Evolutionary conservation across 2,329 filamentous ascomycete genomes (phyloP), one percentile per base, ranked within the genome.

Genomic region (Lecanicillium sp.): DNA sequence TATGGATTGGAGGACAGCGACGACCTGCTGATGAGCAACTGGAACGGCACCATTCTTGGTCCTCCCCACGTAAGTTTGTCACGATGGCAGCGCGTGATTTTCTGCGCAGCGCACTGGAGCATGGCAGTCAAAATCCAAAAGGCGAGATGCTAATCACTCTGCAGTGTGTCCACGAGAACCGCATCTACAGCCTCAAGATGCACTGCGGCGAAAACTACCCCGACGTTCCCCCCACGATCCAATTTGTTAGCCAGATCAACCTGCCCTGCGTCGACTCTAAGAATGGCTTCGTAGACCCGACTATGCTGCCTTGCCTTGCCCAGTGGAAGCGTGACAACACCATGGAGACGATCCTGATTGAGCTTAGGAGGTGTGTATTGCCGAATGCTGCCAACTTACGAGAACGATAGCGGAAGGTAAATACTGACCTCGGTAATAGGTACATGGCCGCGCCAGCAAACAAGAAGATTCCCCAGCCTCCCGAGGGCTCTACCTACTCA

Each of bases 131-230:
- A 14, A 14, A 8, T 30, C 58, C 43, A 26, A 19, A 19, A 41
- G 19, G 4, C 32, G 17, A 24, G 30, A 23, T 43, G 24, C 47
- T 48, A 26, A 52, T 44, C 17, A 23, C 35, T 45, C 11, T 33
- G 35, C 62, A 93, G 87, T 95, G 90, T 69, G 90, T 85, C 53
- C 91, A 97, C 67, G 93, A 98, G 76, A 98, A 98, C 72, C 87
- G 93, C 62, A 98, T 98, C 72, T 98, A 98, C 77, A 94, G 89
- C 58, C 79, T 98, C 60, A 94, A 91, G 70, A 95, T 98, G 73
- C 86, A 95, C 73, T 98, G 93, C 73, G 90, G 90, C 53, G 77
- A 83, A 41, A 75, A 87, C 50, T 98, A 98, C 67, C 93, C 93
- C 44, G 90, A 95, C 65, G 74, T 80, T 53, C 93, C 93, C 38